Base-by-base conservation (phyloP, 2,329 filamentous ascomycete species). In the Harringtonia lauricola region DNA sequence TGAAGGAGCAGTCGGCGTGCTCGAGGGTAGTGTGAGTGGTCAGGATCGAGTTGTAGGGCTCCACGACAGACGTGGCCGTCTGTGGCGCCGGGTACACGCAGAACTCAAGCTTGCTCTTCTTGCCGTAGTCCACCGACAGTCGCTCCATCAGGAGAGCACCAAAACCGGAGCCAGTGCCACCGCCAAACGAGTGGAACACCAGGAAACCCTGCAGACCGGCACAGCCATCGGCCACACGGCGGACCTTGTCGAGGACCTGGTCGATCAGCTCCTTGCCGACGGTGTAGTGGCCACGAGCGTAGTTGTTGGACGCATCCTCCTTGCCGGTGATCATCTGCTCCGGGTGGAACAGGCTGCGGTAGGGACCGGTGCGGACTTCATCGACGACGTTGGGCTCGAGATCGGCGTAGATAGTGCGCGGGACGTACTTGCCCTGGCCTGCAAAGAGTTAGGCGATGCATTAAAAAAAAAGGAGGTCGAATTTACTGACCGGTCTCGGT, bases 51-150 rank as follows among this genome's bases (percentile, higher is more conserved):
- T 98, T 98, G 81, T 98, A 98, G 49, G 92, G 92, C 81, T 98
- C 92, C 53, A 98, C 92, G 49, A 98, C 90, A 36, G 92, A 94
- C 59, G 90, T 95, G 56, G 90, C 87, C 55, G 92, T 92, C 74
- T 95, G 89, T 48, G 92, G 92, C 56, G 92, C 89, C 60, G 92
- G 92, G 75, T 98, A 98, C 62, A 98, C 89, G 61, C 88, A 95
- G 78, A 98, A 98, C 71, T 98, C 92, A 52, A 98, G 80, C 83
- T 98, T 98, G 79, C 86, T 94, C 83, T 98, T 98, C 83, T 98
- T 98, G 75, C 92, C 90, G 64, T 95, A 98, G 72, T 98, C 92
- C 60, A 95, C 86, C 30, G 92, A 96, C 50, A 98, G 81, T 64
- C 92, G 90, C 76, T 98, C 92, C 88, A 98, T 94, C 58, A 98